Evolutionary conservation across 148 eudicot species (phyloP).

Genomic region (Fagopyrum homotropicum): DNA sequence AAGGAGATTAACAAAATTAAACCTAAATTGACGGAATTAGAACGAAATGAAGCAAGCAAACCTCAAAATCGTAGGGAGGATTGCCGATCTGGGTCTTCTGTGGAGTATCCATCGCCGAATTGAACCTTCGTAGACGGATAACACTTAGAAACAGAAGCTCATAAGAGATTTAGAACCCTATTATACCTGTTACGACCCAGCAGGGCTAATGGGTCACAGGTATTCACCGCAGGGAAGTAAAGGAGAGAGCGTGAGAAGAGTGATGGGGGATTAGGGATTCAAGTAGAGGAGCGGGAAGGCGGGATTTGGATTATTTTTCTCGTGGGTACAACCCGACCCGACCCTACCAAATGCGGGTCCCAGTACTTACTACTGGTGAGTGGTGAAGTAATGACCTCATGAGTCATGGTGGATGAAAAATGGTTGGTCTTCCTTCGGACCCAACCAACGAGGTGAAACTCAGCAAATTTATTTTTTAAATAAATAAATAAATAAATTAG

Average conservation of each 20-base stretch:
- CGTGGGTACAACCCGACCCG: constrained; percentile 30
- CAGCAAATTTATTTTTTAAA: not conserved
- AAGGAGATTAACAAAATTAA: not conserved
- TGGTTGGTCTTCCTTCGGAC: not conserved
- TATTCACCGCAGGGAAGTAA: not conserved
- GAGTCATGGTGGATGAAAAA: not conserved
- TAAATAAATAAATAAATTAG: not conserved
- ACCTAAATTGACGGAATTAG: not conserved
- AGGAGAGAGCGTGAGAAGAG: constrained; percentile 9
- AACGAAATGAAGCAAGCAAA: constrained; percentile 9
- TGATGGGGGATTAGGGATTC: constrained; percentile 11
- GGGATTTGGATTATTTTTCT: constrained; percentile 19
- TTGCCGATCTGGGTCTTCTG: constrained; percentile 54
- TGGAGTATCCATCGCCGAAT: constrained; percentile 46
- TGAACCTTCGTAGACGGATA: not conserved
- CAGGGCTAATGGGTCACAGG: not conserved
- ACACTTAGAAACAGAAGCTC: constrained; percentile 4
- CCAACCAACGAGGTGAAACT: not conserved
- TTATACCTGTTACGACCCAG: constrained; percentile 15
- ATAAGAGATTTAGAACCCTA: not conserved
- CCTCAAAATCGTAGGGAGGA: constrained; percentile 50
- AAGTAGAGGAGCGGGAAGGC: constrained; percentile 31
- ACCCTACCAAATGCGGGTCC: constrained; percentile 2
- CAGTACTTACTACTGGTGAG: not conserved
- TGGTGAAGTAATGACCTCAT: too few relatives aligned